Conservation (phyloP, 192 early-diverging fungal genomes). For the Umbelopsis vinacea region DNA sequence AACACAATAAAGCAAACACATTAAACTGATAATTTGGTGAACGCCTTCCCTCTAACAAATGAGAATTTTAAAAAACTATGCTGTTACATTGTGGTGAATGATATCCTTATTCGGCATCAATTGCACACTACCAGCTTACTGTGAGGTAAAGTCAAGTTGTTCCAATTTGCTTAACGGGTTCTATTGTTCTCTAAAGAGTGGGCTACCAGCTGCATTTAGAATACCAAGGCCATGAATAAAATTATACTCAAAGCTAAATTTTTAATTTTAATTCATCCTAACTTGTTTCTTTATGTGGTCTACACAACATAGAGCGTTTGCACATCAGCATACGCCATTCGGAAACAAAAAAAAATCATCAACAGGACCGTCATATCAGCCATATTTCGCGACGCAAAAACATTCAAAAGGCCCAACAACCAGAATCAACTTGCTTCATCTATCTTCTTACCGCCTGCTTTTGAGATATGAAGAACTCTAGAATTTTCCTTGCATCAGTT, state of each 20-base stretch:
- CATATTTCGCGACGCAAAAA: not conserved
- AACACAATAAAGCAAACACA: not conserved
- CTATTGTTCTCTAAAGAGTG: not conserved
- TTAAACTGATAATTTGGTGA: not conserved
- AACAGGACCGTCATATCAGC: not conserved
- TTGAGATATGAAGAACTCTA: constrained; percentile 12
- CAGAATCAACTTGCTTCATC: not conserved
- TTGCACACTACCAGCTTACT: too few relatives aligned
- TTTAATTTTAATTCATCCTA: not conserved
- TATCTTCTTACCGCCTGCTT: not conserved
- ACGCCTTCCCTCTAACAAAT: too few relatives aligned
- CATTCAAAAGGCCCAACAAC: constrained; percentile 1
- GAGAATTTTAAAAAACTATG: too few relatives aligned
- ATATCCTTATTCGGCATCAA: too few relatives aligned
- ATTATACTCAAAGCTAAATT: not conserved
- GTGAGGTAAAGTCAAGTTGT: not conserved
- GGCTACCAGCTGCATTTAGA: not conserved
- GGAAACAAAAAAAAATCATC: constrained; percentile 13
- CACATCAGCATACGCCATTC: not conserved
- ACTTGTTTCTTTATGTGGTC: too few relatives aligned
- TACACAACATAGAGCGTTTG: too few relatives aligned
- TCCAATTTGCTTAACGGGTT: not conserved
- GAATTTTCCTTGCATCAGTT: constrained; percentile 3
- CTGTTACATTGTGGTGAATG: too few relatives aligned
- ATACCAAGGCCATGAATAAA: constrained; percentile 2